These are phyloP conservation scores for Silybum marianum DNA, from an alignment of 129 eudicot genomes.

Conservation along the genomic window DNA sequence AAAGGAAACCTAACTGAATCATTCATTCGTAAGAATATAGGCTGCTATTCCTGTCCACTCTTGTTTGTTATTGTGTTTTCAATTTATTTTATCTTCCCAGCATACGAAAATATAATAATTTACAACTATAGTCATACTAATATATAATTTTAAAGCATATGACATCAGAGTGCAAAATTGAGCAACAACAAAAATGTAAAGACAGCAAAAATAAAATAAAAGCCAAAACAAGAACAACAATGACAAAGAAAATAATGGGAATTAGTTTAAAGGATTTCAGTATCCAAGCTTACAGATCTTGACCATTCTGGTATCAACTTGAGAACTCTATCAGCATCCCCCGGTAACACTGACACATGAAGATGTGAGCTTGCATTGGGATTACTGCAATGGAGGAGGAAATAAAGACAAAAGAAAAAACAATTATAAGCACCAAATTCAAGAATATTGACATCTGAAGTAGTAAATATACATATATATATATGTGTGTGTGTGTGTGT, in stretches of 20 bases:
- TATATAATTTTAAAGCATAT: too few relatives aligned
- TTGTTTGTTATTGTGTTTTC: background rate
- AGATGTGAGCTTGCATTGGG: slow-evolving; percentile 40
- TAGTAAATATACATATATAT: too few relatives aligned
- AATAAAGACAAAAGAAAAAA: slow-evolving; percentile 8
- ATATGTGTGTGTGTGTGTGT: too few relatives aligned
- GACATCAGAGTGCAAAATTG: background rate
- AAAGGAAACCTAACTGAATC: background rate
- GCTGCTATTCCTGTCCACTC: background rate
- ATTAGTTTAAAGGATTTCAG: slow-evolving; percentile 11
- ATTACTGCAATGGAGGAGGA: slow-evolving; percentile 42
- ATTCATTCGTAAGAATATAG: background rate
- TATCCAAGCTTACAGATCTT: slow-evolving; percentile 57
- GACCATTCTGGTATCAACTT: slow-evolving; percentile 86
- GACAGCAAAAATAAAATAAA: background rate
- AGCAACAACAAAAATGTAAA: background rate
- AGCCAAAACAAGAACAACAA: background rate
- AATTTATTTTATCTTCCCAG: background rate
- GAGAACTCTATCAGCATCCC: slow-evolving; percentile 65
- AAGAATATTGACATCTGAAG: slow-evolving; percentile 14
- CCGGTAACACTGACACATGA: slow-evolving; percentile 33
- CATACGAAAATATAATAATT: too few relatives aligned
- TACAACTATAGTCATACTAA: background rate
- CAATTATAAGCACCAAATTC: slow-evolving; percentile 16
- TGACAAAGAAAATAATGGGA: background rate